phyloP scores from a whole-genome alignment of 2,329 filamentous ascomycete species.

The Rosellinia necatrix region DNA sequence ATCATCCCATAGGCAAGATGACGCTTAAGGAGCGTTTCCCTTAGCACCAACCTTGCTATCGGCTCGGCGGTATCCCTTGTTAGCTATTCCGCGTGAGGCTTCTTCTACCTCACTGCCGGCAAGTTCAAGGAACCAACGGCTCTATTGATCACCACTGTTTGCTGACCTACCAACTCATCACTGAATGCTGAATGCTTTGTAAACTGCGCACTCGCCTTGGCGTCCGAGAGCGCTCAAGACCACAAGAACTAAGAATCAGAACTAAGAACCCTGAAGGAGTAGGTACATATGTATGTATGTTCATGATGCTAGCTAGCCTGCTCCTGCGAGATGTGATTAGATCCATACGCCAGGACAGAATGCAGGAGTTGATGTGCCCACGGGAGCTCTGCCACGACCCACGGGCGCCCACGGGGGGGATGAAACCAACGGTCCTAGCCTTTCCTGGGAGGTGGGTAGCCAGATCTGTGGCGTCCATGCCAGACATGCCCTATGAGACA shows the following conservation, averaged over 20 bases:
- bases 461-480: conserved; percentile 9
- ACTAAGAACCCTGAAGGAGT: no score
- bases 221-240: neutral
- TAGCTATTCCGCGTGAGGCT: no score
- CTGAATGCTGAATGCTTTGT: no score
- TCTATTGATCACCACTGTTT: no score
- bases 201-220: no score
- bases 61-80: no score
- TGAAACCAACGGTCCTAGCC: conserved; percentile 20
- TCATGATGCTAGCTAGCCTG: neutral
- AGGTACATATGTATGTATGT: conserved; percentile 7
- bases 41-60: no score
- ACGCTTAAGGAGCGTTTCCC: neutral
- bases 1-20: conserved; percentile 12
- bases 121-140: no score
- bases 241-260: no score
- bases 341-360: neutral
- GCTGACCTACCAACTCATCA: no score
- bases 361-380: conserved; percentile 2
- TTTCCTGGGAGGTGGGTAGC: conserved; percentile 14
- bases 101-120: no score
- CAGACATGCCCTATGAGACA: conserved; percentile 21
- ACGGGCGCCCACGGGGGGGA: conserved; percentile 4
- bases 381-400: neutral
- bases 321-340: conserved; percentile 3